Evolutionary conservation across 2,329 filamentous ascomycete species (phyloP).

Genomic region (Bipolaris sorokiniana): DNA sequence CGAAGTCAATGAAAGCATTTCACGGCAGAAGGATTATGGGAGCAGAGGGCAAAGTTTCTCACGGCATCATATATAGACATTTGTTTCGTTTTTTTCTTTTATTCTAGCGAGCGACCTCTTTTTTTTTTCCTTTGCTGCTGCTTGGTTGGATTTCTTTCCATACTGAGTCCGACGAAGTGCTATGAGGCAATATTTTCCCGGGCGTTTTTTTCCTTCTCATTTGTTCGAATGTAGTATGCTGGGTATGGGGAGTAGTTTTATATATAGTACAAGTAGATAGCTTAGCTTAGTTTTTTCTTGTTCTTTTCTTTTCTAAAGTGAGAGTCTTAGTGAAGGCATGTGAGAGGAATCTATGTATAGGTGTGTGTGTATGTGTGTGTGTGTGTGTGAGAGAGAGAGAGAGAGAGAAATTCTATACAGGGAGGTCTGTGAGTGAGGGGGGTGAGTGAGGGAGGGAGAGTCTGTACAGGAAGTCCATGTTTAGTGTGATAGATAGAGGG

Average conservation of each 20-base stretch:
- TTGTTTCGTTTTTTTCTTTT: constrained; percentile 8
- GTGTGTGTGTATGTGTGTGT: too few species aligned
- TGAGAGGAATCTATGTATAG: background rate
- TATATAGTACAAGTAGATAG: constrained; percentile 44
- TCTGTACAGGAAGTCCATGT: background rate
- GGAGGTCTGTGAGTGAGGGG: background rate
- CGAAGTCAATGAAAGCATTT: constrained; percentile 30
- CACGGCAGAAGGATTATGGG: constrained; percentile 17
- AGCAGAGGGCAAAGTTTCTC: constrained; percentile 13
- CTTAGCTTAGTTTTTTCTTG: constrained; percentile 7
- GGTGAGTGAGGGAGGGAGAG: background rate
- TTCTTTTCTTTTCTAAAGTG: background rate
- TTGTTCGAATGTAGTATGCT: constrained; percentile 13
- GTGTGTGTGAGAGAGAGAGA: background rate
- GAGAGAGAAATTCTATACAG: background rate
- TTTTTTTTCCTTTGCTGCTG: constrained; percentile 14
- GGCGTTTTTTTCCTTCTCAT: background rate
- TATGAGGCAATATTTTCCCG: background rate
- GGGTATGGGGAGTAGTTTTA: constrained; percentile 10
- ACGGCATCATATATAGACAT: constrained; percentile 48
- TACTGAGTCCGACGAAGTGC: background rate
- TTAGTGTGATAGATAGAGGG: background rate
- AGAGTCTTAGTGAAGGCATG: background rate
- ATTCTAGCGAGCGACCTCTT: background rate
- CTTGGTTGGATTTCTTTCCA: background rate